These are phyloP conservation scores for Clonostachys sp. DNA, from an alignment of 2,329 filamentous ascomycete species.

Conservation along the genomic window DNA sequence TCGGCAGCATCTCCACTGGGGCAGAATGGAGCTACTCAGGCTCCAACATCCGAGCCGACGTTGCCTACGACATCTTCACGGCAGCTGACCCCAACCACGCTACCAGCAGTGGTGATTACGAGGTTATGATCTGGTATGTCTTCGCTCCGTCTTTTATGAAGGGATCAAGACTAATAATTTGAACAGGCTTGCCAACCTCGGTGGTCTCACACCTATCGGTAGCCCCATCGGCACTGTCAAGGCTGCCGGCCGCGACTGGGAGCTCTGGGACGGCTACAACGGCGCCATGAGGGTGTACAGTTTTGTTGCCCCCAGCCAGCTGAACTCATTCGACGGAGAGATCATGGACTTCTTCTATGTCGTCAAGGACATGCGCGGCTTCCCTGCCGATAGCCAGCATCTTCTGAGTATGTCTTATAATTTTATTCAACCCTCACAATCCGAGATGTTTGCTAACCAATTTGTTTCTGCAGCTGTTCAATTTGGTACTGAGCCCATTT, in stretches of 20 bases:
- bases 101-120: conserved; percentile 38
- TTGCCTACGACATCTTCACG: conserved; percentile 58
- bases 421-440: not conserved
- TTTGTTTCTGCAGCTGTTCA: conserved; percentile 15
- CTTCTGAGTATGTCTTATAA: conserved; percentile 27
- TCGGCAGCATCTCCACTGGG: conserved; percentile 22
- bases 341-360: conserved; percentile 52
- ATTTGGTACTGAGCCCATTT: conserved; percentile 51
- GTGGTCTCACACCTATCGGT: conserved; percentile 10
- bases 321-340: conserved; percentile 49
- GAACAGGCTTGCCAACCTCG: conserved; percentile 10
- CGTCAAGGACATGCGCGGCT: conserved; percentile 39
- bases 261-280: conserved; percentile 54
- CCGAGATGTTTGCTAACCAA: conserved; percentile 15
- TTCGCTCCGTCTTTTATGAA: not conserved
- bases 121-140: conserved; percentile 55
- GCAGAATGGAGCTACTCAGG: conserved; percentile 24
- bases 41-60: conserved; percentile 38
- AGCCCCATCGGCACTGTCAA: conserved; percentile 44
- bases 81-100: conserved; percentile 30
- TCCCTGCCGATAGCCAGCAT: conserved; percentile 41
- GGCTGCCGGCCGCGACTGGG: conserved; percentile 47
- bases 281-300: conserved; percentile 56
- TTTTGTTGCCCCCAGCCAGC: conserved; percentile 33
- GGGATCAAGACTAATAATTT: not conserved